Percentiles rank a stretch among this genome's conserved stretches.
These are phyloP conservation scores for Geranomyces michiganensis DNA, from an alignment of 192 early-diverging fungal species.

Conservation along the genomic window DNA sequence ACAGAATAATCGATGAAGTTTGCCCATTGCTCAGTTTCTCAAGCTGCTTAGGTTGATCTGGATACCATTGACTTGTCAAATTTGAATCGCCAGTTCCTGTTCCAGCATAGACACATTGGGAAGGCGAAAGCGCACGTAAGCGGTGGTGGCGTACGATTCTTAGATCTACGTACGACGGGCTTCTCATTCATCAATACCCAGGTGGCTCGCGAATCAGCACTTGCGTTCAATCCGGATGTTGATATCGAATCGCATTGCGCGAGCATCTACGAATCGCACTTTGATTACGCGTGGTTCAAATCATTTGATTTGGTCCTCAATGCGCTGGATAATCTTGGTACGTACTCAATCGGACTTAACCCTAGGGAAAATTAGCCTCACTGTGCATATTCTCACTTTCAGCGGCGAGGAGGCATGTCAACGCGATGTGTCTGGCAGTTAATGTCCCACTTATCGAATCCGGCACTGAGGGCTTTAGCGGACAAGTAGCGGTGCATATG, in stretches of 20 bases:
- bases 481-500: conserved; percentile 87
- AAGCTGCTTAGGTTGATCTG: conserved; percentile 91
- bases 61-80: conserved; percentile 99
- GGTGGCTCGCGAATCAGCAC: conserved; percentile 83
- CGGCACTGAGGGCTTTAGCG: conserved; percentile 92
- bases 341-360: no score
- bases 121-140: conserved; percentile 86
- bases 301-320: conserved; percentile 91
- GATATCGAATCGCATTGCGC: conserved; percentile 77
- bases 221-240: conserved; percentile 80
- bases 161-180: no score
- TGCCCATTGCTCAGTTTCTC: not conserved
- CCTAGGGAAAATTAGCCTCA: no score
- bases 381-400: not conserved
- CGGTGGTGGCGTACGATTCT: conserved; percentile 7
- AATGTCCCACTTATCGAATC: conserved; percentile 92
- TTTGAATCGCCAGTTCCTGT: conserved; percentile 98
- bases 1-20: not conserved
- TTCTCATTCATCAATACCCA: not conserved
- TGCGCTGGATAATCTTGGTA: conserved; percentile 94
- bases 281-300: conserved; percentile 85
- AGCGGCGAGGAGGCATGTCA: conserved; percentile 93
- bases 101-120: conserved; percentile 91
- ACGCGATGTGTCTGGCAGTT: conserved; percentile 92
- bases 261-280: conserved; percentile 78